Evolutionary conservation across 2,329 filamentous ascomycete genomes (phyloP), one percentile per base, ranked within the genome.

Genomic region (Neodidymelliopsis sp.): DNA sequence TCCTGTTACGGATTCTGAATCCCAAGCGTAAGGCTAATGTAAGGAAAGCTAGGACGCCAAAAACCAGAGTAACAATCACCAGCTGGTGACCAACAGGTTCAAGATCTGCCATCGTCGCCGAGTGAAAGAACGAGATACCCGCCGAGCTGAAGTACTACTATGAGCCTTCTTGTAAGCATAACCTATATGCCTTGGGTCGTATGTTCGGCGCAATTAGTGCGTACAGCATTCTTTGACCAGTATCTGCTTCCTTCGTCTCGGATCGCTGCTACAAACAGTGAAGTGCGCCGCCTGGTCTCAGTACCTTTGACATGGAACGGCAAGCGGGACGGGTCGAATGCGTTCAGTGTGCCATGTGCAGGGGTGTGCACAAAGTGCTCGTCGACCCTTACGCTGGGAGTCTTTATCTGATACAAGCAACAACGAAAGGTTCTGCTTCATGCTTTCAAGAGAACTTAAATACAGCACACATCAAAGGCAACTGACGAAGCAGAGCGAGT

Each of bases 1-100:
- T 53, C 15, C 31, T 33, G 12, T 37, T 34, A 5, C 45, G 41
- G 13, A 42, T 24, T 18, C 50, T 40, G 27, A 53, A 53, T 10
- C 39, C 38, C 30, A 49, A 15, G n/a, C 50, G 50, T n/a, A 49
- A 18, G 5, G 27, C 20, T n/a, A 53, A 30, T 0, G 45, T 49
- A 28, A 23, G 12, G 15, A 53, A 22, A 12, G 40, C 40, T 2
- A 46, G 16, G 7, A 42, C 20, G 1, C 50, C 40, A 37, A 53
- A 53, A 2, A 53, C 45, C 9, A 53, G 23, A 2, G 44, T 49
- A 7, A 41, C 29, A 11, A 42, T 49, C 11, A 53, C 50, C 18
- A 49, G 28, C 24, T 42, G 44, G 13, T 53, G 42, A 10, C 50
- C 50, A 15, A 45, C 35, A 11, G 50, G 50, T 24, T 49, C 50